A percentile compares a stretch with the other conserved stretches of the same genome.
Evolutionary conservation across 805 yeast species (phyloP).

Genomic region (Priceomyces medius): DNA sequence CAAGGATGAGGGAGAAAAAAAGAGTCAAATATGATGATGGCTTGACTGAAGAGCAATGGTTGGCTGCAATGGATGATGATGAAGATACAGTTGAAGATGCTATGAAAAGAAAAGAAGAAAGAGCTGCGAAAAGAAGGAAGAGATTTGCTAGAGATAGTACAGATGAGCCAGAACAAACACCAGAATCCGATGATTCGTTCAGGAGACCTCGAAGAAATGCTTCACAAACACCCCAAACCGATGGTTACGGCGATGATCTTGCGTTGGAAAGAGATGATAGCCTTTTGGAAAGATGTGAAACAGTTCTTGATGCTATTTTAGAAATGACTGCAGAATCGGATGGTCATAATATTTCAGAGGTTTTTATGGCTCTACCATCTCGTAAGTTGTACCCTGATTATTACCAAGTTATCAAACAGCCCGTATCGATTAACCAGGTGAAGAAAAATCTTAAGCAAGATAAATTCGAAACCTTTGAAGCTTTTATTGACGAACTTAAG

Average conservation of each 20-base stretch:
- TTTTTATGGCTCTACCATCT: constrained; percentile 70
- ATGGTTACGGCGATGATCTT: constrained; percentile 23
- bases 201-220: constrained; percentile 17
- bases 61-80: constrained; percentile 74
- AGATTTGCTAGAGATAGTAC: constrained; percentile 16
- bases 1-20: constrained; percentile 76
- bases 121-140: constrained; percentile 39
- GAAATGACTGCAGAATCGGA: constrained; percentile 44
- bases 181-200: constrained; percentile 19
- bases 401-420: constrained; percentile 59
- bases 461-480: constrained; percentile 37
- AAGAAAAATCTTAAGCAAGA: constrained; percentile 47
- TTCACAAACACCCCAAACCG: constrained; percentile 16
- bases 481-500: constrained; percentile 60
- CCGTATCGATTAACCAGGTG: constrained; percentile 58
- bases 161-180: constrained; percentile 24
- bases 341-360: constrained; percentile 34
- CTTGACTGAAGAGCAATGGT: constrained; percentile 92
- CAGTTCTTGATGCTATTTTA: constrained; percentile 44
- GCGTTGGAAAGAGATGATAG: constrained; percentile 22
- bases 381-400: constrained; percentile 81
- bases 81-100: constrained; percentile 63
- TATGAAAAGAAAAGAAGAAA: constrained; percentile 48
- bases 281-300: constrained; percentile 23
- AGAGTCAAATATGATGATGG: constrained; percentile 81